Base-by-base conservation (phyloP, 129 eudicot genomes). In the Chrysanthemum seticuspe region DNA sequence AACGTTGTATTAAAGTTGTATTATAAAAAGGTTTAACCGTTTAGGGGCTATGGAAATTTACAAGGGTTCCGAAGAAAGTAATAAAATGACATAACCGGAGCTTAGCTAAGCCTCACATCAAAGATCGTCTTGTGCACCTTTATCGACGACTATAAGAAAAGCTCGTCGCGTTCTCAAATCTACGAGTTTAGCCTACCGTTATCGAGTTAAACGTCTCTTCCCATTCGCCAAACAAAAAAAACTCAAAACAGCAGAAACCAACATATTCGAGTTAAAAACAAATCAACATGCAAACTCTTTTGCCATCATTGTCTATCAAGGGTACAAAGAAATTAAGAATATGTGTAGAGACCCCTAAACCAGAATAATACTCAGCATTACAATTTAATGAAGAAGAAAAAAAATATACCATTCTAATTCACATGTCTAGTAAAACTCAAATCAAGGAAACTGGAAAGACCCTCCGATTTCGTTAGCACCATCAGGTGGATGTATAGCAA, bases 391-490 rank as follows among this genome's bases (percentile, higher is more conserved):
- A 53, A 53, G 58, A 65, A 23, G 21, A 40, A 4, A 71, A 70
- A 71, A 27, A 57, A 65, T 74, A 74, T 65, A 65, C 65, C 79
- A 55, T 29, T 59, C 78, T 78, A 78, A 72, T 72, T 78, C 78
- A 78, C 82, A 78, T 2, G 8, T 76, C 74, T 76, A 76, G 51
- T 67, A 76, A 45, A 13, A 9, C 52, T 48, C 21, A 10, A 3
- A 68, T 84, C 75, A 87, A 50, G 91, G 91, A 11, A 87, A 87
- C 83, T 87, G 86, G 69, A 87, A 87, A 19, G 88, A 83, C 5
- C 86, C 91, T 31, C 92, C 88, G 27, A 81, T 84, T 34, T 79
- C 71, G 36, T 10, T 73, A 12, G 73, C 80, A 40, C 88, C 91
- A 31, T 62, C 79, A 4, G 92, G 92, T 14, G 92, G 86, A 61